Evolutionary conservation across 2,329 filamentous ascomycete species (phyloP).

Genomic region (Neonectria coccinea): DNA sequence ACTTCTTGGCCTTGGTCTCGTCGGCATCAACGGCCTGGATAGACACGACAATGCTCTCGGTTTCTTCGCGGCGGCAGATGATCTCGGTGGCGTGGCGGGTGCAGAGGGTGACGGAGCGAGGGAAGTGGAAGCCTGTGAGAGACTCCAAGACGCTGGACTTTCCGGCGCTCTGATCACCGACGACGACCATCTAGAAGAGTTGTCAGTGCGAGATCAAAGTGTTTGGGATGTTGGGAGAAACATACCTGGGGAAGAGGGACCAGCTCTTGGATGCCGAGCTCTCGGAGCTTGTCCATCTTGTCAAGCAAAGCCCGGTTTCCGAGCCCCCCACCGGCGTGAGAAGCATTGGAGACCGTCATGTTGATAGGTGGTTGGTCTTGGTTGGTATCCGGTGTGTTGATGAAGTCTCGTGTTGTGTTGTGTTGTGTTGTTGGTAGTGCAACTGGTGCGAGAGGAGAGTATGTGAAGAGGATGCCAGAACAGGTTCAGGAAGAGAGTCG

Average conservation of each 20-base stretch:
- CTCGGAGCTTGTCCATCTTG: conserved; percentile 58
- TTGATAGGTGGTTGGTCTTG: neutral
- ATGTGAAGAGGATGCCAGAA: conserved; percentile 4
- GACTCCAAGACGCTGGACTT: conserved; percentile 87
- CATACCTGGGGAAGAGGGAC: conserved; percentile 66
- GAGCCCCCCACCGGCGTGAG: conserved; percentile 27
- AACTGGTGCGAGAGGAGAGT: neutral
- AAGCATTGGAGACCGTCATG: conserved; percentile 26
- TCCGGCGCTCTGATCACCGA: conserved; percentile 86
- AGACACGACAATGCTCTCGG: conserved; percentile 53
- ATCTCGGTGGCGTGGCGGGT: conserved; percentile 64
- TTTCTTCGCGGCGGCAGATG: conserved; percentile 53
- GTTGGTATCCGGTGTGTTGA: neutral
- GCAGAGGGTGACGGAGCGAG: conserved; percentile 57
- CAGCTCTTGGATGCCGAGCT: conserved; percentile 52
- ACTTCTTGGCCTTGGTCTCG: conserved; percentile 36
- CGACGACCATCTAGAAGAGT: conserved; percentile 77
- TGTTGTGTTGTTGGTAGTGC: neutral
- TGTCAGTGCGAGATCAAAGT: rapidly evolving
- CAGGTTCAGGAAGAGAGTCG: neutral
- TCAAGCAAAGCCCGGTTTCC: conserved; percentile 43
- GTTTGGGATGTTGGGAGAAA: neutral
- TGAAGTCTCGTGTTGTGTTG: neutral
- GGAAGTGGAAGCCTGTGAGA: conserved; percentile 62
- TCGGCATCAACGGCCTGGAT: conserved; percentile 49